phyloP scores from a whole-genome alignment of 257 asterid genomes.

The Anisodus tanguticus region DNA sequence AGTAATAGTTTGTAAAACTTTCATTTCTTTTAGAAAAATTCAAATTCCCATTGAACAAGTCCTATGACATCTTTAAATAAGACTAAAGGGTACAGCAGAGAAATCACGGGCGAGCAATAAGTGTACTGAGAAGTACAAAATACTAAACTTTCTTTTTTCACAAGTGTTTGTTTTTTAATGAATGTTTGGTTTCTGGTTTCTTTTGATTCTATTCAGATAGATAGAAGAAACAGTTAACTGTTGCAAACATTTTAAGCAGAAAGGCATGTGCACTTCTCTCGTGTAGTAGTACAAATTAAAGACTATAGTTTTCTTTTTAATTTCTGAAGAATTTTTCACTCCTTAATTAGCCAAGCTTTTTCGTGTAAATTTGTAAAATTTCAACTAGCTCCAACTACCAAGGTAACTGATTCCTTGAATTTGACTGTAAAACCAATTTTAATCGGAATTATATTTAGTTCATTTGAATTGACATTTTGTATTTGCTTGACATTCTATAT shows the following conservation, averaged over 20 bases:
- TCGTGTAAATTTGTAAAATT: not conserved
- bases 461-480: no score
- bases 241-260: not conserved
- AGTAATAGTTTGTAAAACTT: no score
- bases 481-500: no score
- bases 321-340: not conserved
- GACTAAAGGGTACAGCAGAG: not conserved
- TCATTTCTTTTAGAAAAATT: no score
- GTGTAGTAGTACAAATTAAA: conserved; percentile 10
- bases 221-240: no score
- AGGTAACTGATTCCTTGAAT: conserved; percentile 16
- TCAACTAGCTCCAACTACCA: conserved; percentile 27
- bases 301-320: not conserved
- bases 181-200: conserved; percentile 44
- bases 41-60: no score
- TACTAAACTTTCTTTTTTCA: conserved; percentile 16
- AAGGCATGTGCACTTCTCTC: conserved; percentile 36
- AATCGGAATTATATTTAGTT: no score
- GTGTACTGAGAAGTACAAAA: conserved; percentile 46
- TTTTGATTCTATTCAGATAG: not conserved
- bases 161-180: conserved; percentile 39
- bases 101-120: conserved; percentile 40
- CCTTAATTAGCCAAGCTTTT: not conserved
- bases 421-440: not conserved
- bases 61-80: no score